Base-by-base conservation (phyloP, 331 rosid genomes). In the Malus hybrid region DNA sequence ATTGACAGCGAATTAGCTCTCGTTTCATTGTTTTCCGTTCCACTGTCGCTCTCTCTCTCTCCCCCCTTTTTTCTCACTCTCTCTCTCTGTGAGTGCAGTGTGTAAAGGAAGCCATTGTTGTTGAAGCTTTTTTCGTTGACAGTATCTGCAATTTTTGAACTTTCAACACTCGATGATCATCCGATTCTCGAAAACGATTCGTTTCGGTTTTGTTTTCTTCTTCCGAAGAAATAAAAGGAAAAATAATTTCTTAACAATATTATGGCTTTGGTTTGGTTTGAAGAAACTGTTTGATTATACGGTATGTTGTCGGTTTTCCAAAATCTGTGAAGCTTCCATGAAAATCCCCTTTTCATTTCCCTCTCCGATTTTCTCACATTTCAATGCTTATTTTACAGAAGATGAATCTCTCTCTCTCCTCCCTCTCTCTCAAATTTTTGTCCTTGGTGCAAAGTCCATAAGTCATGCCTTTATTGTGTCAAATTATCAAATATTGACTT, bases 311-410 rank as follows among this genome's bases (percentile, higher is more conserved):
- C 88, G 89, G 83, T 81, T 80, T 64, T 85, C 79, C 28, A 13
- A 77, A 76, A 83, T 85, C 79, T 74, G 77, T 71, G 91, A 88
- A 88, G 83, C 92, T 86, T 82, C 89, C 50, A 76, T 75, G 89
- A 52, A 14, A 16, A 77, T 81, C 84, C 73, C 77, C 74, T 48
- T 44, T 57, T 61, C 75, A 74, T 81, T 73, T 66, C 16, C 57
- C 74, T 63, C 78, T 14, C 76, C 18, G 81, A 77, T 80, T 56
- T 32, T 66, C 64, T 60, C 88, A 80, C 83, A 68, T 91, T 84
- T 84, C 91, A 69, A 91, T 81, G 92, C 76, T 16, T 70, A 73
- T 63, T 19, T 75, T 32, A 66, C 11, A 68, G 34, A 77, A 75
- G 77, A 81, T 64, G 5, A 68, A 65, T 76, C 79, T 68, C 71